Conservation (phyloP, 2,329 filamentous ascomycete species). For the Talaromyces pinophilus region DNA sequence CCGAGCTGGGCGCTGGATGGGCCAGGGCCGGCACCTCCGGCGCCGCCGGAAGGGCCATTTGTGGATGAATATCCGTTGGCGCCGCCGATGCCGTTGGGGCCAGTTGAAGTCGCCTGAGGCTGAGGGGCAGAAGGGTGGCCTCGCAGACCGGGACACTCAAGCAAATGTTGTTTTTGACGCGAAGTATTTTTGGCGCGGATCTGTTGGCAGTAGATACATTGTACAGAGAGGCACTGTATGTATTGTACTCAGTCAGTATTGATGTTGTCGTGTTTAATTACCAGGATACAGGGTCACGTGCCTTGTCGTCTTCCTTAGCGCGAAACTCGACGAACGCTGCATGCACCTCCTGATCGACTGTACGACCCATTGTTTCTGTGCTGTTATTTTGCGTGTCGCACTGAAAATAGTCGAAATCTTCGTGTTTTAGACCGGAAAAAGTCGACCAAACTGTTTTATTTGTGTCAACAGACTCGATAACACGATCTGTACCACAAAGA, state of each 20-base stretch:
- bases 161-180: slow-evolving; percentile 54
- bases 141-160: slow-evolving; percentile 52
- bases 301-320: slow-evolving; percentile 56
- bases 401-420: slow-evolving; percentile 5
- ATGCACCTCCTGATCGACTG: slow-evolving; percentile 55
- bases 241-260: slow-evolving; percentile 32
- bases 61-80: slow-evolving; percentile 48
- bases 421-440: background rate
- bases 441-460: background rate
- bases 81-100: slow-evolving; percentile 43
- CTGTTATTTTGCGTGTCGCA: slow-evolving; percentile 19
- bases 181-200: slow-evolving; percentile 56
- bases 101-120: slow-evolving; percentile 41
- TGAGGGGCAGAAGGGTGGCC: slow-evolving; percentile 49
- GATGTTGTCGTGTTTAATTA: slow-evolving; percentile 36
- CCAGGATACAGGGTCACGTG: slow-evolving; percentile 38
- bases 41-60: slow-evolving; percentile 38
- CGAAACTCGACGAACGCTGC: slow-evolving; percentile 56
- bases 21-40: slow-evolving; percentile 36
- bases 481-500: background rate
- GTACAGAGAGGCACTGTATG: slow-evolving; percentile 52
- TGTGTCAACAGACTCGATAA: background rate
- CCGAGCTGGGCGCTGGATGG: slow-evolving; percentile 39
- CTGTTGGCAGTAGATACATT: slow-evolving; percentile 57
- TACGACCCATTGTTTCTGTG: slow-evolving; percentile 48